Percentiles rank a stretch among this genome's conserved stretches.
Conservation (phyloP, 1,284 basidiomycete genomes). For the Ceratobasidium sp. region DNA sequence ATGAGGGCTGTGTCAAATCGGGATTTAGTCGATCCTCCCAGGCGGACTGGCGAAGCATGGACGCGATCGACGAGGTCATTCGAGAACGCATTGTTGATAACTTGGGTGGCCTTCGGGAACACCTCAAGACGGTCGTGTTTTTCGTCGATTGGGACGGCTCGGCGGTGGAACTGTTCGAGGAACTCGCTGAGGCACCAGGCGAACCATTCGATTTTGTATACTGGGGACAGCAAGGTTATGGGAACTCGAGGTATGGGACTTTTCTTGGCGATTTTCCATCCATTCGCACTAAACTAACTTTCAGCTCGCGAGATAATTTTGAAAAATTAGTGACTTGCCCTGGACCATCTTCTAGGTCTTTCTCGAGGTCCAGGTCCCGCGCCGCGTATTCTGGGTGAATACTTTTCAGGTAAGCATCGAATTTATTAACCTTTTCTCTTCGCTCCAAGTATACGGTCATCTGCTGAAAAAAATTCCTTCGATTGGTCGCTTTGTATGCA, state of each 20-base stretch:
- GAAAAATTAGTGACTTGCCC: not conserved
- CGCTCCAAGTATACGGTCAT: slow-evolving; percentile 41
- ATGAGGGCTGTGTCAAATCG: slow-evolving; percentile 6
- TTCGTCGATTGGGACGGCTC: not conserved
- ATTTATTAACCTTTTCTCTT: not conserved
- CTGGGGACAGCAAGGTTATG: not conserved
- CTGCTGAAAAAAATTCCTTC: slow-evolving; percentile 16
- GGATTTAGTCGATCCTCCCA: not conserved
- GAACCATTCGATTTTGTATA: not conserved
- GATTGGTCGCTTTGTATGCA: slow-evolving; percentile 41
- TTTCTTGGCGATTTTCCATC: not conserved
- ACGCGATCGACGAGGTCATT: not conserved
- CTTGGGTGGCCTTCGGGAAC: slow-evolving; percentile 1
- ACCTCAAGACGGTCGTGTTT: not conserved
- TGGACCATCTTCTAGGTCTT: not conserved
- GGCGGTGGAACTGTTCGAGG: not conserved
- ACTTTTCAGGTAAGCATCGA: not conserved
- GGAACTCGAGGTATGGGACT: not conserved
- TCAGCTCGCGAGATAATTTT: no score
- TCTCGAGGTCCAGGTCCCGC: not conserved
- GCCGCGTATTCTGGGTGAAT: slow-evolving; percentile 1
- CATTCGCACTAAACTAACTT: not conserved
- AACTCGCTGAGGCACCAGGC: not conserved
- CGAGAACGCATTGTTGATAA: slow-evolving; percentile 4
- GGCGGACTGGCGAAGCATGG: not conserved